Conservation (phyloP, 108 stramenopile genomes). For the Fragilaria crotonensis region DNA sequence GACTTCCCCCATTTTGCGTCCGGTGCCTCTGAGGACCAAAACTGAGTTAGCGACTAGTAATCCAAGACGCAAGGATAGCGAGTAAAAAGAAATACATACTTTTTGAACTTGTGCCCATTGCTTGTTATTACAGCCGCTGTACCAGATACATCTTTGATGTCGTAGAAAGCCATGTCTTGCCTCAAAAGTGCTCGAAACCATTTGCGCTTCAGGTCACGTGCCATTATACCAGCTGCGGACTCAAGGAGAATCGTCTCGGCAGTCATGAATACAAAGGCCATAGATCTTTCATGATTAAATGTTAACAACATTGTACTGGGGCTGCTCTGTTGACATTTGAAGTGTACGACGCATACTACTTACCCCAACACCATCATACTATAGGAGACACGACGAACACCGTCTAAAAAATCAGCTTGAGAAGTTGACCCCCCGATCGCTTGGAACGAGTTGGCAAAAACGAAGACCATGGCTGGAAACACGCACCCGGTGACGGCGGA, state of each 20-base stretch:
- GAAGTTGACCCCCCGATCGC: slow-evolving; percentile 18
- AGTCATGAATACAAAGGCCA: slow-evolving; percentile 15
- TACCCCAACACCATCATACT: too few species aligned
- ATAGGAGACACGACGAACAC: too few species aligned
- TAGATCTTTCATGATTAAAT: background rate
- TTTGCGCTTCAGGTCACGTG: slow-evolving; percentile 18
- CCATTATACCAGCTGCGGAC: slow-evolving; percentile 21
- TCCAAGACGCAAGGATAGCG: too few species aligned
- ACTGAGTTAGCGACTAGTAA: background rate
- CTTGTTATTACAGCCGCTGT: slow-evolving; percentile 30
- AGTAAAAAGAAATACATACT: slow-evolving; percentile 1
- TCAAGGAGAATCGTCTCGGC: too few species aligned
- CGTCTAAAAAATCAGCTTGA: slow-evolving; percentile 16
- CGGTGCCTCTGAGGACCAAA: slow-evolving; percentile 17
- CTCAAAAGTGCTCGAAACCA: slow-evolving; percentile 51
- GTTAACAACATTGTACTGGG: slow-evolving; percentile 1
- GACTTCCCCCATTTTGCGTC: slow-evolving; percentile 39
- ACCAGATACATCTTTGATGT: slow-evolving; percentile 31
- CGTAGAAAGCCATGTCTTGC: too few species aligned
- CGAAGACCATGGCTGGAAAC: slow-evolving; percentile 37
- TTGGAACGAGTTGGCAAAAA: slow-evolving; percentile 35
- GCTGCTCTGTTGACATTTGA: slow-evolving; percentile 19
- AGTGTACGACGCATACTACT: slow-evolving; percentile 33
- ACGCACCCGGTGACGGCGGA: slow-evolving; percentile 29
- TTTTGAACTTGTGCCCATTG: slow-evolving; percentile 33